These are phyloP conservation scores for Przewalskia tangutica DNA, from an alignment of 257 asterid species.

Conservation along the genomic window DNA sequence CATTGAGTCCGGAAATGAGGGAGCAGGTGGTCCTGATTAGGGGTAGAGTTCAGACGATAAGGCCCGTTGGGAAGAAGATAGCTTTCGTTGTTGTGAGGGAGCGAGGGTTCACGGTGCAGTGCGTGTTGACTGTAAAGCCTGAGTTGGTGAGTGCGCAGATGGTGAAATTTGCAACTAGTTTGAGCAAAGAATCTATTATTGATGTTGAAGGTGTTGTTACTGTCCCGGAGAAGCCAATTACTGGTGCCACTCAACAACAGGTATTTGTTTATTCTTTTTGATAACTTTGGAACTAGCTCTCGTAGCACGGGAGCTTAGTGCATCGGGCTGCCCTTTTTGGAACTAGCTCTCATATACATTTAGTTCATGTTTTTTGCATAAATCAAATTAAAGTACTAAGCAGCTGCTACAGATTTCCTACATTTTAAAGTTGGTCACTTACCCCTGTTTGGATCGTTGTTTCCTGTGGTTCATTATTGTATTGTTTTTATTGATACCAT, in stretches of 20 bases:
- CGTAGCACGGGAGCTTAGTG: too few species aligned
- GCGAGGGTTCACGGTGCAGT: constrained; percentile 68
- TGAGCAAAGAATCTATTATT: constrained; percentile 62
- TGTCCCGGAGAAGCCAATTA: constrained; percentile 46
- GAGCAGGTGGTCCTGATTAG: constrained; percentile 47
- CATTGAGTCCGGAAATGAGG: constrained; percentile 32
- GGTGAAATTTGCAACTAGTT: constrained; percentile 53
- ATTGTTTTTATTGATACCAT: too few species aligned
- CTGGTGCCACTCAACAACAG: constrained; percentile 85
- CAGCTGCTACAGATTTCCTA: too few species aligned
- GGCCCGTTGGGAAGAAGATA: constrained; percentile 63
- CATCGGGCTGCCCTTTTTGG: too few species aligned
- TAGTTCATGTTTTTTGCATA: too few species aligned
- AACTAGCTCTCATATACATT: too few species aligned
- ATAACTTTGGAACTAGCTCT: too few species aligned
- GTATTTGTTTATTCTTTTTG: constrained; percentile 13
- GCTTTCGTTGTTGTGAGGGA: constrained; percentile 69
- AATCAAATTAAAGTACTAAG: too few species aligned
- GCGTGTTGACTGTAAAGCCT: constrained; percentile 47
- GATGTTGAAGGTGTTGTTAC: constrained; percentile 66
- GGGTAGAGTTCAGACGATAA: constrained; percentile 62
- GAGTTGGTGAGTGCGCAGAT: constrained; percentile 62
- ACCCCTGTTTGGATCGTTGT: too few species aligned
- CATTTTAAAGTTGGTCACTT: too few species aligned
- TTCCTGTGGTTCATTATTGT: too few species aligned